Conservation (phyloP, 1,284 basidiomycete species). For the Cryptococcus deneoformans region DNA sequence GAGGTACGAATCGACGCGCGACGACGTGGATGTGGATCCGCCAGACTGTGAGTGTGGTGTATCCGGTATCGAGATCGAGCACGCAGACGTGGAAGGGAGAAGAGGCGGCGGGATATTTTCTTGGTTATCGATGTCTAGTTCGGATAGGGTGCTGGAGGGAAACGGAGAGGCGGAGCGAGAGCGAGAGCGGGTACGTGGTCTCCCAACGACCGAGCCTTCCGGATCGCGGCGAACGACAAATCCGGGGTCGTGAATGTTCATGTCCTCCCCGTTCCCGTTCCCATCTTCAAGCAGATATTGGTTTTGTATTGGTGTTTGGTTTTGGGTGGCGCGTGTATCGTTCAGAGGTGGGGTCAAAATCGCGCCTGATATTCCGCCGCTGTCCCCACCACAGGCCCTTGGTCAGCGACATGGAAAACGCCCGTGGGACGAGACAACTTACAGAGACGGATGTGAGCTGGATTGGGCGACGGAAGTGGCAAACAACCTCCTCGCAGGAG, state of each 20-base stretch:
- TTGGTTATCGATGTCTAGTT: conserved; percentile 19
- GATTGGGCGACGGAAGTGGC: not conserved
- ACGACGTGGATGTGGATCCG: too few relatives aligned
- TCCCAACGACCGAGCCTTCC: not conserved
- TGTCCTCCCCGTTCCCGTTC: conserved; percentile 10
- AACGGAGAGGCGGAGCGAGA: not conserved
- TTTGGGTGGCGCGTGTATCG: conserved; percentile 17
- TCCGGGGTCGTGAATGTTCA: conserved; percentile 22
- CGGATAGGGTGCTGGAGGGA: not conserved
- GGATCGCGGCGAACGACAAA: conserved; percentile 23
- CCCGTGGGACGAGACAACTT: too few relatives aligned
- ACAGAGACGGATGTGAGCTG: too few relatives aligned
- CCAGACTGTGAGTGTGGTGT: too few relatives aligned
- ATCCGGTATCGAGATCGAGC: too few relatives aligned
- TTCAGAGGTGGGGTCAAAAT: conserved; percentile 8
- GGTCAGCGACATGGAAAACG: too few relatives aligned
- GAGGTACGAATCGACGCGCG: not conserved
- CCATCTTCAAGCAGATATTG: not conserved
- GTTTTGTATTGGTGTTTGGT: conserved; percentile 7
- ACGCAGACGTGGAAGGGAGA: conserved; percentile 5
- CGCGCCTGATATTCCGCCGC: conserved; percentile 15
- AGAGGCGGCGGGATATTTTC: conserved; percentile 28
- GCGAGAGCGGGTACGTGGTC: not conserved
- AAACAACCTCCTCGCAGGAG: conserved; percentile 34
- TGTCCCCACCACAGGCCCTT: too few relatives aligned